These are phyloP conservation scores for Psilocybe subaeruginosa DNA, from an alignment of 768 basidiomycete species.

Conservation along the genomic window DNA sequence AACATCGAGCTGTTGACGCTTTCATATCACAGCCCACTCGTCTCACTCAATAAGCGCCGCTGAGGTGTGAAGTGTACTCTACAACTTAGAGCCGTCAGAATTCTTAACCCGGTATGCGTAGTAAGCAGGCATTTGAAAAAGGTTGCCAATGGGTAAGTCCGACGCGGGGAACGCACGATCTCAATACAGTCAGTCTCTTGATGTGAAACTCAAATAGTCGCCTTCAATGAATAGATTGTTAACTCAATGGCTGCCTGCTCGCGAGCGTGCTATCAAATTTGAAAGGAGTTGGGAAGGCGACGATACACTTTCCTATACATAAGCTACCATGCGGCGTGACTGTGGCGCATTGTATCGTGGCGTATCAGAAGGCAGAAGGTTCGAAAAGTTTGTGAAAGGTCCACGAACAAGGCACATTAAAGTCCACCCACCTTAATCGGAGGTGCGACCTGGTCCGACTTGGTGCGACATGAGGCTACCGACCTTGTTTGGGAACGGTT, in stretches of 20 bases:
- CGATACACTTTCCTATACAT: background rate
- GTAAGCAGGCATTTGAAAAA: too few relatives aligned
- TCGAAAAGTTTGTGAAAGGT: background rate
- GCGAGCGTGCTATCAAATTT: background rate
- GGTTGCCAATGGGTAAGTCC: too few relatives aligned
- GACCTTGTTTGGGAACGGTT: constrained; percentile 16
- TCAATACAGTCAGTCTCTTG: background rate
- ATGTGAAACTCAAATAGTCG: background rate
- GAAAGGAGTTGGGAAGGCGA: background rate
- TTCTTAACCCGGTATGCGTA: too few relatives aligned
- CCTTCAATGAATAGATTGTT: background rate
- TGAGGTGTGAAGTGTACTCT: too few relatives aligned
- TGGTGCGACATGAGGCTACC: constrained; percentile 22
- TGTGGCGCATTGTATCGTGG: background rate
- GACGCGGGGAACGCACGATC: background rate
- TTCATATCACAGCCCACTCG: too few relatives aligned
- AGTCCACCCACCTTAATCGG: background rate
- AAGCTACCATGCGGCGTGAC: background rate
- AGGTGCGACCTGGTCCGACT: background rate
- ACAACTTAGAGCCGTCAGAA: too few relatives aligned
- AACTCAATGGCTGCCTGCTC: background rate
- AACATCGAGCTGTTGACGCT: too few relatives aligned
- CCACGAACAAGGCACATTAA: constrained; percentile 6
- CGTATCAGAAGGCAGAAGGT: background rate
- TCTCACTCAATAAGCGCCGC: too few relatives aligned